Evolutionary conservation across 768 basidiomycete genomes (phyloP).

Genomic region (Steccherinum ochraceum): DNA sequence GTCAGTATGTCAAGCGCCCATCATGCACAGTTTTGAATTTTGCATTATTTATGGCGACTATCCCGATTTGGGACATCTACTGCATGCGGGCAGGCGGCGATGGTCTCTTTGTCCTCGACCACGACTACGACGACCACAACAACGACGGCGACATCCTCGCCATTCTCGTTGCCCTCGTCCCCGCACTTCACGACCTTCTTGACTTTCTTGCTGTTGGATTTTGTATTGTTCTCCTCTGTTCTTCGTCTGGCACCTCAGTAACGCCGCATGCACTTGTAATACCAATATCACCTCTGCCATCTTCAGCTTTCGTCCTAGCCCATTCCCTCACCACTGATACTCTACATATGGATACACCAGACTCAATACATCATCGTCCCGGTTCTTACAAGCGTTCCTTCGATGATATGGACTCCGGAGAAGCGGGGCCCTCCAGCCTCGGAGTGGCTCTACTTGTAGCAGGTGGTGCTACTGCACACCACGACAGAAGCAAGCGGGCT

Average conservation of each 20-base stretch:
- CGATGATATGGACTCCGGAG: conserved; percentile 9
- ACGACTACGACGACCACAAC: background rate
- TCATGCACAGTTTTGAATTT: no score
- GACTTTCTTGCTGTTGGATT: background rate
- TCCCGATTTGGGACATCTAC: no score
- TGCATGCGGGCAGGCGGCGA: no score
- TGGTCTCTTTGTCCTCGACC: background rate
- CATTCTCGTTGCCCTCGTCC: background rate
- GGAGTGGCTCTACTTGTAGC: background rate
- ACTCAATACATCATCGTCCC: background rate
- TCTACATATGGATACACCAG: background rate
- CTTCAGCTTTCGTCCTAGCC: background rate
- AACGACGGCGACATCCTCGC: background rate
- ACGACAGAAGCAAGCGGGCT: conserved; percentile 12
- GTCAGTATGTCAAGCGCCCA: no score
- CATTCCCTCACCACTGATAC: background rate
- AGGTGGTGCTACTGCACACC: background rate
- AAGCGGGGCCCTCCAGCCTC: background rate
- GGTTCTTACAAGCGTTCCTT: conserved; percentile 9
- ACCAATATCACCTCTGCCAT: background rate
- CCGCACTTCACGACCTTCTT: background rate
- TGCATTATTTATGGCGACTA: no score
- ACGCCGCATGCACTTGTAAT: background rate
- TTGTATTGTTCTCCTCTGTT: background rate
- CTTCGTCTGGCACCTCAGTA: background rate